Evolutionary conservation across 352 stramenopile species (phyloP).

Genomic region (Elongisporangium anandrum): DNA sequence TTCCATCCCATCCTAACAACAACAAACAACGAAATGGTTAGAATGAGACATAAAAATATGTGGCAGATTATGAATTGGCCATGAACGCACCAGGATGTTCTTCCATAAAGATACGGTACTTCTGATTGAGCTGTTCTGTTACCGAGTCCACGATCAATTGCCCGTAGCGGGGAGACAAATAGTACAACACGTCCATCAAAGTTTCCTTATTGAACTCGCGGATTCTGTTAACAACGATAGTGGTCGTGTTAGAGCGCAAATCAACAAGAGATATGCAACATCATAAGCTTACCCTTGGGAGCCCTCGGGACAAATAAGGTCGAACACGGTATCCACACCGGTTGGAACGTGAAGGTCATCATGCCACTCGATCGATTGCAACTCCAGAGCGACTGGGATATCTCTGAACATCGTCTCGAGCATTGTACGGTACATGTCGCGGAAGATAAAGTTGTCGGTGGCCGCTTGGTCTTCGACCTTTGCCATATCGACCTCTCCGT

Average conservation of each 20-base stretch:
- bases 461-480: conserved; percentile 65
- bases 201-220: conserved; percentile 93
- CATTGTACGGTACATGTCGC: conserved; percentile 72
- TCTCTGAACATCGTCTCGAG: conserved; percentile 78
- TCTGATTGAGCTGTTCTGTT: conserved; percentile 82
- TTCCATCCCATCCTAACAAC: conserved; percentile 68
- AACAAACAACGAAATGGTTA: not conserved
- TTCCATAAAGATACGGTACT: conserved; percentile 89
- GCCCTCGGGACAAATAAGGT: conserved; percentile 78
- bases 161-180: conserved; percentile 87
- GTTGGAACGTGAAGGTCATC: conserved; percentile 85
- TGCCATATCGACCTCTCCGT: conserved; percentile 79
- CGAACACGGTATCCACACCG: conserved; percentile 79
- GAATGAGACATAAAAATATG: no score
- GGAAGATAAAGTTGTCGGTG: conserved; percentile 76
- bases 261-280: not conserved
- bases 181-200: conserved; percentile 93
- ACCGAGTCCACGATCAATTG: conserved; percentile 91
- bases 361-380: conserved; percentile 90
- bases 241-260: conserved; percentile 1
- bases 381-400: conserved; percentile 78
- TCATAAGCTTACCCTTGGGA: conserved; percentile 44
- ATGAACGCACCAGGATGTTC: conserved; percentile 72
- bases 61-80: no score
- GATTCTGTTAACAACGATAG: conserved; percentile 40